phyloP scores from a whole-genome alignment of 2,329 filamentous ascomycete genomes.

The Rhinocladiella similis region DNA sequence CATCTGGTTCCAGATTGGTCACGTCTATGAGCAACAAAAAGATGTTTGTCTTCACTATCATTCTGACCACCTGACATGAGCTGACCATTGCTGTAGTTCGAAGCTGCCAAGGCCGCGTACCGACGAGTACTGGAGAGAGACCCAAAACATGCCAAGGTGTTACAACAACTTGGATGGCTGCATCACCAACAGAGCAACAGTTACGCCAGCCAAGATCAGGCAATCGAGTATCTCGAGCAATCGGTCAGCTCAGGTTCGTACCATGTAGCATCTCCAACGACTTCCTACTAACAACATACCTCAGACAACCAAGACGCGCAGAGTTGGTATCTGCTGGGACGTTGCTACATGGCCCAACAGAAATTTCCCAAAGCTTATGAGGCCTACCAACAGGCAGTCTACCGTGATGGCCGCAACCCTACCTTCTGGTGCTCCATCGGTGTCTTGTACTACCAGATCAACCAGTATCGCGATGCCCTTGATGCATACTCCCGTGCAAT shows the following conservation, averaged over 20 bases:
- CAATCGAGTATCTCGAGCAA: constrained; percentile 96
- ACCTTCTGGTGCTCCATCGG: constrained; percentile 99
- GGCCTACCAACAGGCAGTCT: constrained; percentile 97
- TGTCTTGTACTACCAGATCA: constrained; percentile 98
- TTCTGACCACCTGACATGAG: not conserved
- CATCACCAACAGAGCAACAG: constrained; percentile 93
- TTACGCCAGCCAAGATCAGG: constrained; percentile 89
- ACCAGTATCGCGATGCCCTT: constrained; percentile 95
- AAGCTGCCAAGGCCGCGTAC: constrained; percentile 89
- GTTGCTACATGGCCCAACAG: constrained; percentile 99
- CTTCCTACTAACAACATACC: constrained; percentile 8
- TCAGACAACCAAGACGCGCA: constrained; percentile 91
- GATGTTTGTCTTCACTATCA: constrained; percentile 67
- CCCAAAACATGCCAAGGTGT: constrained; percentile 93
- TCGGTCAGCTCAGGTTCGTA: constrained; percentile 83
- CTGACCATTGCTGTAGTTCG: constrained; percentile 64
- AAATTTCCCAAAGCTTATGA: constrained; percentile 99
- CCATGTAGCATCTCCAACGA: not conserved
- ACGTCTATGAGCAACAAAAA: constrained; percentile 98
- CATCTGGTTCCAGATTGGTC: constrained; percentile 99
- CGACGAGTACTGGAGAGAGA: constrained; percentile 90
- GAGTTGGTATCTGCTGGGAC: constrained; percentile 96
- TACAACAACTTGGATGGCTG: constrained; percentile 96
- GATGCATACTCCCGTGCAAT: constrained; percentile 98
- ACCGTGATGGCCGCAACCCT: constrained; percentile 93